Evolutionary conservation across 2,329 filamentous ascomycete species (phyloP), one percentile per base, ranked within the genome.

Genomic region (Leptographium galeiforme): DNA sequence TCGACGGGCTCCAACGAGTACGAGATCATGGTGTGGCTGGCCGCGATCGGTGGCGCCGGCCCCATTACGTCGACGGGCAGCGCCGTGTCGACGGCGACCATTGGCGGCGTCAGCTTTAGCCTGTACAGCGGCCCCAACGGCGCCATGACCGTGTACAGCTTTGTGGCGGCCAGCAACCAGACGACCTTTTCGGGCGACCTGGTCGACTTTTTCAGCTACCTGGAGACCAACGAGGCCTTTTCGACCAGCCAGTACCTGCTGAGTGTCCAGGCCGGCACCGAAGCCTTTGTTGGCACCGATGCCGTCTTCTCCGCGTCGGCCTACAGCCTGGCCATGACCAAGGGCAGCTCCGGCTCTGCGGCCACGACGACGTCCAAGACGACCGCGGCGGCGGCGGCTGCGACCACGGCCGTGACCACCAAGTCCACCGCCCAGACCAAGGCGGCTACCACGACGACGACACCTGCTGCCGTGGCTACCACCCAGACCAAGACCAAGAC

Each of bases 1-100:
- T 69, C 70, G 12, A 67, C 72, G 1, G 64, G 63, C 48, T 62
- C 55, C 7, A 61, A 73, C 33, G 67, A 78, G 60, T 81, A 80
- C 63, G 81, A 84, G 66, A 72, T 84, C 63, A 84, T 84, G 81
- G 71, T 84, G 60, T 84, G 81, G 81, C 69, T 82, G 47, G 74
- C 70, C 2, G 71, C 73, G 3, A 68, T 78, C 48, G 80, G 79
- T 34, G 78, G 77, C 52, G 78, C 78, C 1, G 75, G 76, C 0
- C 79, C 80, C 40, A 82, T 82, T 68, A 74, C 72, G 40, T 60
- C 64, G 40, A 74, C 68, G 8, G 78, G 78, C 53, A 71, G 67
- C 32, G 59, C 76, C 7, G 70, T 82, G 57, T 77, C 74, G 4
- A 79, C 71, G 1, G 68, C 74, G 13, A 77, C 69, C 13, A 69